Evolutionary conservation across 1,139 yeast genomes (phyloP).

Genomic region (Chernovozyma sophiae-reginae): DNA sequence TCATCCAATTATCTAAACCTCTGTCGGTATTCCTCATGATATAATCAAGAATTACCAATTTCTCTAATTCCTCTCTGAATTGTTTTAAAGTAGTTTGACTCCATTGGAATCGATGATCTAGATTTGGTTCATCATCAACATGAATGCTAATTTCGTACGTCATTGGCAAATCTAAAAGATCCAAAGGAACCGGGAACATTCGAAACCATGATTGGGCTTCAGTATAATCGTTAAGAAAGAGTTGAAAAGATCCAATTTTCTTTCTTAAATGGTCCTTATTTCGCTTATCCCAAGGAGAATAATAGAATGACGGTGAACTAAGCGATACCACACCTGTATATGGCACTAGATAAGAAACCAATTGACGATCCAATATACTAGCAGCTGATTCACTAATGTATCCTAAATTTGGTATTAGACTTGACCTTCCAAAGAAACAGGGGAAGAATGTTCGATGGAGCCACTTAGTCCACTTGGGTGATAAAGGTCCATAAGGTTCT

Average conservation of each 20-base stretch:
- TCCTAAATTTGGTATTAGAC: slow-evolving; percentile 69
- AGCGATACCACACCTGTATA: slow-evolving; percentile 57
- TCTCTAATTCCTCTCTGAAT: slow-evolving; percentile 62
- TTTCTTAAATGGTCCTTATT: slow-evolving; percentile 12
- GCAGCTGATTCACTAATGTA: slow-evolving; percentile 75
- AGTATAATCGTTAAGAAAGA: slow-evolving; percentile 54
- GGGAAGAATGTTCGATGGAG: slow-evolving; percentile 71
- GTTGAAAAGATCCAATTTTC: slow-evolving; percentile 68
- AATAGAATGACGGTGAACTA: slow-evolving; percentile 53
- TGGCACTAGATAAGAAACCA: slow-evolving; percentile 61
- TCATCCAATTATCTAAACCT: slow-evolving; percentile 79
- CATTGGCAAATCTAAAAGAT: slow-evolving; percentile 19
- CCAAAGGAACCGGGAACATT: slow-evolving; percentile 50
- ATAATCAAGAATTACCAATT: slow-evolving; percentile 66
- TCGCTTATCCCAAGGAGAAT: slow-evolving; percentile 46
- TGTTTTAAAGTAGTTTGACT: slow-evolving; percentile 45
- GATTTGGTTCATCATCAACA: slow-evolving; percentile 9
- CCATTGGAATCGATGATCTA: slow-evolving; percentile 45
- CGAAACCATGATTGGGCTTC: slow-evolving; percentile 62
- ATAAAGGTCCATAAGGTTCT: slow-evolving; percentile 75
- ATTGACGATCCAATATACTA: slow-evolving; percentile 55
- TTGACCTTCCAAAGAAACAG: slow-evolving; percentile 71
- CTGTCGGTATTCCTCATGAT: slow-evolving; percentile 75
- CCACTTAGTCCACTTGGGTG: slow-evolving; percentile 84
- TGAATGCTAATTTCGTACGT: slow-evolving; percentile 16